phyloP scores from a whole-genome alignment of 2,329 filamentous ascomycete species.

The Monascus ruber region DNA sequence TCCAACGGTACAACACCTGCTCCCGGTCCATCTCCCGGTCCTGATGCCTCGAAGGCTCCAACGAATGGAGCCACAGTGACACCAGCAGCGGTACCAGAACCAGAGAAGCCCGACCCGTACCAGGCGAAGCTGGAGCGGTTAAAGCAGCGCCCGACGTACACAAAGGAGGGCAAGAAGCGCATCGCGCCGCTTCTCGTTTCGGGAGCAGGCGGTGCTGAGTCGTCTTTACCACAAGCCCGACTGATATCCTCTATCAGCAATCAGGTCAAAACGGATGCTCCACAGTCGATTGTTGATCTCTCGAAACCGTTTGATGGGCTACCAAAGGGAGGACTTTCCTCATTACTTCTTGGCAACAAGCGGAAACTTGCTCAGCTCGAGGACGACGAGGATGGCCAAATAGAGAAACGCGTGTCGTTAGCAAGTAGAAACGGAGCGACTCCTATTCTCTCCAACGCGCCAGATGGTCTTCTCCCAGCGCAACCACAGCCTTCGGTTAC shows the following conservation, averaged over 20 bases:
- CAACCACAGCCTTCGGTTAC: constrained; percentile 48
- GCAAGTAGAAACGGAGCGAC: constrained; percentile 56
- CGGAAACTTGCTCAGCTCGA: constrained; percentile 65
- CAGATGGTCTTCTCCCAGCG: constrained; percentile 68
- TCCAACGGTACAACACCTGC: constrained; percentile 36
- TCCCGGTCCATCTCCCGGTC: constrained; percentile 18
- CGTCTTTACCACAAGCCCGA: constrained; percentile 79
- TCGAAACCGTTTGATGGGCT: constrained; percentile 90
- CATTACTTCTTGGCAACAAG: constrained; percentile 86
- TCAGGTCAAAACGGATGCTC: constrained; percentile 55
- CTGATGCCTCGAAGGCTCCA: constrained; percentile 22
- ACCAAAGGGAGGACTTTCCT: constrained; percentile 75
- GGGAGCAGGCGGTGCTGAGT: constrained; percentile 73
- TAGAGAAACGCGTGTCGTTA: constrained; percentile 48
- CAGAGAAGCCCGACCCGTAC: constrained; percentile 41
- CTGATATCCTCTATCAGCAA: constrained; percentile 66
- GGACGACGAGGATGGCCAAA: constrained; percentile 58
- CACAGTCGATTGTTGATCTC: constrained; percentile 75
- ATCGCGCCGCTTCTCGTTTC: constrained; percentile 87
- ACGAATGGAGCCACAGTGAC: constrained; percentile 24
- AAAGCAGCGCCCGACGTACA: constrained; percentile 87
- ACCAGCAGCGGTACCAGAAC: constrained; percentile 19
- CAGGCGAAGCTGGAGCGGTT: constrained; percentile 54
- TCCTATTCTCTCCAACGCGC: constrained; percentile 63
- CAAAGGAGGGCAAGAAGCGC: constrained; percentile 93